A percentile compares a stretch with the other conserved stretches of the same genome.
phyloP scores from a whole-genome alignment of 108 stramenopile species.

The Skeletonema menzelii region DNA sequence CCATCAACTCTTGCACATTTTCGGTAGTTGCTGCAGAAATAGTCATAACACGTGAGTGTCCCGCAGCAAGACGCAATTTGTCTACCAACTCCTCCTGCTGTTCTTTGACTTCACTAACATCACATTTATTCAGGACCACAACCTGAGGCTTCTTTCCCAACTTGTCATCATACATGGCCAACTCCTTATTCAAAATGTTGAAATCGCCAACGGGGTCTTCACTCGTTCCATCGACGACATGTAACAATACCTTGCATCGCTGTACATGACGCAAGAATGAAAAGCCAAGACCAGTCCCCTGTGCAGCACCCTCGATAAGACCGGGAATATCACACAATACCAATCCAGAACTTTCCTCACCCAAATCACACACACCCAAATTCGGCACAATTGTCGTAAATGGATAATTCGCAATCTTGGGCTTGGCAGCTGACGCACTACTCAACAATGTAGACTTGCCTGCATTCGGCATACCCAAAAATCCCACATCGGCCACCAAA shows the following conservation, averaged over 20 bases:
- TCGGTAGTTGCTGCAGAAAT: conserved; percentile 89
- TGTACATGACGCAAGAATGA: conserved; percentile 93
- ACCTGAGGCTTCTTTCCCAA: conserved; percentile 93
- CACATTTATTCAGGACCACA: conserved; percentile 95
- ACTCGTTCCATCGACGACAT: conserved; percentile 94
- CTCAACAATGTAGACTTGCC: conserved; percentile 95
- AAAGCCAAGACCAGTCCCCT: conserved; percentile 85
- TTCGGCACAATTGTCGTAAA: conserved; percentile 98
- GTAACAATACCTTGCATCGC: conserved; percentile 90
- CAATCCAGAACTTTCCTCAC: conserved; percentile 80
- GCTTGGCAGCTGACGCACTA: conserved; percentile 83
- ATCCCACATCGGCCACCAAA: conserved; percentile 96
- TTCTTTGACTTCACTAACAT: conserved; percentile 85
- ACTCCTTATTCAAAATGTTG: conserved; percentile 90
- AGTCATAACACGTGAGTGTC: conserved; percentile 78
- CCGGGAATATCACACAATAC: conserved; percentile 95
- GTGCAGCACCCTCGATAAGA: conserved; percentile 87
- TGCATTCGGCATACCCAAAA: conserved; percentile 98
- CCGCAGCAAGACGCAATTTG: conserved; percentile 72
- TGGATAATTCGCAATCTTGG: conserved; percentile 98
- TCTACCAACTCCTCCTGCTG: conserved; percentile 67
- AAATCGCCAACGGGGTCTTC: conserved; percentile 94
- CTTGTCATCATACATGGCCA: conserved; percentile 79
- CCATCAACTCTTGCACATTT: conserved; percentile 90
- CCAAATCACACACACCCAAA: conserved; percentile 91